Evolutionary conservation across 2,329 filamentous ascomycete genomes (phyloP), one percentile per base, ranked within the genome.

Genomic region (Pseudovirgaria hyperparasitica): DNA sequence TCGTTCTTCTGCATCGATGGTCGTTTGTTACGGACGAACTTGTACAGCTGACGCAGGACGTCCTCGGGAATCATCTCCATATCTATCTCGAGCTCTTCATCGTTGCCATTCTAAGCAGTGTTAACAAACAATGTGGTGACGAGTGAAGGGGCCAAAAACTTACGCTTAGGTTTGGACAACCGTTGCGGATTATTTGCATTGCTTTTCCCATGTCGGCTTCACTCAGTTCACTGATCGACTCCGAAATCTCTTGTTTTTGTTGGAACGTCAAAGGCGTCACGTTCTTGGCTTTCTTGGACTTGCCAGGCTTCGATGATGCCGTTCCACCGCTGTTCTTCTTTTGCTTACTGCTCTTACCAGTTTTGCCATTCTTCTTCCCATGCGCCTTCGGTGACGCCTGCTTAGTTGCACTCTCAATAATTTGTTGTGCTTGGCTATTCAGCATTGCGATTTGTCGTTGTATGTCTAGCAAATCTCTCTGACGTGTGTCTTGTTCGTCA

Each of bases 241-340:
- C 76, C 2, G 84, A 87, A 31, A 98, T 92, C 38, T 86, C 72
- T 31, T 90, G 82, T 62, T 96, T 96, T 57, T 98, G 85, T 4
- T 77, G 66, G 32, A 76, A 71, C 6, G 72, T 76, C 23, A 84
- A 72, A 45, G 81, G 70, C 28, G 68, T 67, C n/a, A 66, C 60
- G 42, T 71, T 75, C 46, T 67, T 68, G 20, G 54, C 37, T 30
- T 63, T 56, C 13, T 54, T 43, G 32, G 63, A 62, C 34, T 52
- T 47, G 9, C 36, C 19, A 15, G 41, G 34, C 23, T 47, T 47
- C 24, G 49, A 41, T 9, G 46, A 42, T 19, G 50, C 42, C 13
- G 42, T 28, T 9, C 48, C 33, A 22, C 42, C 42, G 22, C 41
- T 31, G 15, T 26, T 41, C 33, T 45, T 47, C 32, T 46, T 46